Percentiles rank a stretch among this genome's conserved stretches.
Conservation (phyloP, 495 filamentous ascomycete species). For the Pseudevernia furfuracea region DNA sequence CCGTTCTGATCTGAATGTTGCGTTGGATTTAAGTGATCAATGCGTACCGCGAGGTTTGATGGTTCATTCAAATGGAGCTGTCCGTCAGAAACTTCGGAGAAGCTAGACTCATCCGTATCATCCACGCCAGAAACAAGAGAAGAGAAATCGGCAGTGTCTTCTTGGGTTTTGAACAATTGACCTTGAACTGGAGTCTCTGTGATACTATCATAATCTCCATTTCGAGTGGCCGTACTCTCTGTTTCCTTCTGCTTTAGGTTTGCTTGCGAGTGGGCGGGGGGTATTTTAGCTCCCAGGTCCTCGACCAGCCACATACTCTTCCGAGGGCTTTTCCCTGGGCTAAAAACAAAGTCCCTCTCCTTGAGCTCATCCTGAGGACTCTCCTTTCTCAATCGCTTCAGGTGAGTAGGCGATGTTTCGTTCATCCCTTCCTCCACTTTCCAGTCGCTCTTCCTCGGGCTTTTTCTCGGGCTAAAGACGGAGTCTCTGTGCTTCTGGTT, state of each 20-base stretch:
- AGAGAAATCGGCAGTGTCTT: not conserved
- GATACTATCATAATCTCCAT: not conserved
- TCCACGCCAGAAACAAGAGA: not conserved
- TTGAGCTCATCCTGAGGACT: not conserved
- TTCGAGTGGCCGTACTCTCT: not conserved
- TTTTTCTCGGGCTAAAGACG: conserved; percentile 43
- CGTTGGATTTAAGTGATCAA: not conserved
- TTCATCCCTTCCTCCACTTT: not conserved
- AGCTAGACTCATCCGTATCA: conserved; percentile 7
- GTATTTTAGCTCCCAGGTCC: not conserved
- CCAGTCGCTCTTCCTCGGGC: conserved; percentile 15
- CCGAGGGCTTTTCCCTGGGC: conserved; percentile 34
- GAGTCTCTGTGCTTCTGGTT: conserved; percentile 36
- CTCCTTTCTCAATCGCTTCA: not conserved
- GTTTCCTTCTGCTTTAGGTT: not conserved
- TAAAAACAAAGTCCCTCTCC: conserved; percentile 33
- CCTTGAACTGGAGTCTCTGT: not conserved
- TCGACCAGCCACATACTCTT: conserved; percentile 7
- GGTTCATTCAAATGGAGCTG: conserved; percentile 3
- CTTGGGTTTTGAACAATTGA: not conserved
- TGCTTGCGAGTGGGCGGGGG: not conserved
- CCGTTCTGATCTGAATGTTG: not conserved
- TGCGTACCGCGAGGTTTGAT: not conserved
- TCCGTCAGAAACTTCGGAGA: conserved; percentile 10
- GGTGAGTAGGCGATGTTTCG: not conserved